A percentile compares a stretch with the other conserved stretches of the same genome.
phyloP scores from a whole-genome alignment of 495 filamentous ascomycete genomes.

The Talaromyces trachyspermus region DNA sequence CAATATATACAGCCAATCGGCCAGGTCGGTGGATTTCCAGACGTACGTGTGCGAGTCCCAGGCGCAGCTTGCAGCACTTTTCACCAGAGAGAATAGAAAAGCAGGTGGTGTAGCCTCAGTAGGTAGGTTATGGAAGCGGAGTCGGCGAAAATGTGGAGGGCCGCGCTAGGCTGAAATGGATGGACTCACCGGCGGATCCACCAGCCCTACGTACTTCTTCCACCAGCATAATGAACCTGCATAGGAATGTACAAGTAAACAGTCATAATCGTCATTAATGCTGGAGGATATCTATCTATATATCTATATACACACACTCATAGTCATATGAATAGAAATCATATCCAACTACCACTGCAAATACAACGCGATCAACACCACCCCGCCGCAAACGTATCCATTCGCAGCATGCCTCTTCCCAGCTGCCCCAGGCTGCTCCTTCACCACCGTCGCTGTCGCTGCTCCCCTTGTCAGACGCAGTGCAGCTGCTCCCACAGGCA shows the following conservation, averaged over 20 bases:
- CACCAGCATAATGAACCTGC: too few species aligned
- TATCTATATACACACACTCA: slow-evolving; percentile 1
- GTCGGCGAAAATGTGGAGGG: background rate
- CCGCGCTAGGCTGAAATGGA: background rate
- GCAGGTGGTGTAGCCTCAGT: too few species aligned
- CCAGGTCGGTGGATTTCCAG: too few species aligned
- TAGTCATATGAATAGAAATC: background rate
- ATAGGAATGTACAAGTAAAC: too few species aligned
- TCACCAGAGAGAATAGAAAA: too few species aligned
- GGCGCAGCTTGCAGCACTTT: too few species aligned
- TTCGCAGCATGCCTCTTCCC: background rate
- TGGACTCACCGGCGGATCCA: background rate
- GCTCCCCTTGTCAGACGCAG: slow-evolving; percentile 39
- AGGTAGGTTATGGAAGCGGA: too few species aligned
- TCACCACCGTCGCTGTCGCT: slow-evolving; percentile 48
- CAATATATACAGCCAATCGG: background rate
- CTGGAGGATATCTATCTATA: background rate
- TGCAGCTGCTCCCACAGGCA: slow-evolving; percentile 67
- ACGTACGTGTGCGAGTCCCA: too few species aligned
- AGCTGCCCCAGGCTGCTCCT: slow-evolving; percentile 41
- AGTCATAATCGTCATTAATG: background rate
- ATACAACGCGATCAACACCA: background rate
- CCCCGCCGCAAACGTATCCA: background rate
- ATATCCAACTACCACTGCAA: background rate
- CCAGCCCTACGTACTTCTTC: background rate